Conservation (phyloP, 768 basidiomycete genomes). For the Pisolithus orientalis region DNA sequence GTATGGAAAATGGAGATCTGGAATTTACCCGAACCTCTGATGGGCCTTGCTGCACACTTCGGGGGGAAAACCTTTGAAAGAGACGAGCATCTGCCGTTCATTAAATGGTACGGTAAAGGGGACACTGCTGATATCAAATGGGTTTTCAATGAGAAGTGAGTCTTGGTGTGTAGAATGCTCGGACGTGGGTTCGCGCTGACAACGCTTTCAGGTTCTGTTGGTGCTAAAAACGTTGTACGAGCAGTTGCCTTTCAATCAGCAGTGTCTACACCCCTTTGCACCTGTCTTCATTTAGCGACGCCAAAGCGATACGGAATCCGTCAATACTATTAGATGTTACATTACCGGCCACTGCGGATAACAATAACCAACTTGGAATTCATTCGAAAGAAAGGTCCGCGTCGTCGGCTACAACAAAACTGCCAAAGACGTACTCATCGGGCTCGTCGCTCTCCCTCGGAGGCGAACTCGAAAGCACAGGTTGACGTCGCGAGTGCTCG, state of each 20-base stretch:
- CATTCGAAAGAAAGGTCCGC: conserved; percentile 51
- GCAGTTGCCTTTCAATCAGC: no score
- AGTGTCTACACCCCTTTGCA: no score
- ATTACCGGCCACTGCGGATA: no score
- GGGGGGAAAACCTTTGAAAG: conserved; percentile 30
- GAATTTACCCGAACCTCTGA: conserved; percentile 35
- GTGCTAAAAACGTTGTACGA: conserved; percentile 24
- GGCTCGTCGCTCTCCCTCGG: conserved; percentile 40
- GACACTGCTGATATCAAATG: conserved; percentile 31
- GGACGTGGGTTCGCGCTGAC: background rate
- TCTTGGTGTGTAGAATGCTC: background rate
- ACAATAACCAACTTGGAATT: background rate
- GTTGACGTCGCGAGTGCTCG: conserved; percentile 26
- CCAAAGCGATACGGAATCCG: no score
- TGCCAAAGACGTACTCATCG: conserved; percentile 67
- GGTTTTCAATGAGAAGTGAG: conserved; percentile 46
- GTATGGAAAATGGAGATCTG: conserved; percentile 41
- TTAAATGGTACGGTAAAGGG: conserved; percentile 47
- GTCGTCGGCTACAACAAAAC: conserved; percentile 78
- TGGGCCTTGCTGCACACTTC: conserved; percentile 17
- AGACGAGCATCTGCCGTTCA: conserved; percentile 34
- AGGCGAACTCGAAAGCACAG: conserved; percentile 56
- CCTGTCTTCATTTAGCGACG: no score
- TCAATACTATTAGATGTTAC: no score
- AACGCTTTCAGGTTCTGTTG: conserved; percentile 31